Conservation (phyloP, 495 filamentous ascomycete species). For the Penicillium diatomitis region DNA sequence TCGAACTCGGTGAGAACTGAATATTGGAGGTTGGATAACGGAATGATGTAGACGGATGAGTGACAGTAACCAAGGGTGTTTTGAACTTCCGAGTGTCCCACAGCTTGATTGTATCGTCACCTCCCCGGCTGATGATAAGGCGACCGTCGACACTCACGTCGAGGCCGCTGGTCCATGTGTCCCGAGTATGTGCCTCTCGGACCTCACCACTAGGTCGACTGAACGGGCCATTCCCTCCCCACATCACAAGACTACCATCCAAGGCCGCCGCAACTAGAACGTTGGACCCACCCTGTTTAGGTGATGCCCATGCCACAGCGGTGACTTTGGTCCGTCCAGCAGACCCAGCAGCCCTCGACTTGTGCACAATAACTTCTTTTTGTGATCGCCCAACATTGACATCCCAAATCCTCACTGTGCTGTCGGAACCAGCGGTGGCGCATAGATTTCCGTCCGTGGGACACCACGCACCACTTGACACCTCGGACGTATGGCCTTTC, state of each 20-base stretch:
- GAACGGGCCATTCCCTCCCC: conserved; percentile 79
- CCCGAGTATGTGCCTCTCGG: conserved; percentile 66
- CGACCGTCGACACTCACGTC: conserved; percentile 87
- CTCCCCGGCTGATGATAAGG: conserved; percentile 79
- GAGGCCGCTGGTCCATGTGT: conserved; percentile 91
- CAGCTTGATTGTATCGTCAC: conserved; percentile 78
- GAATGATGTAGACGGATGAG: conserved; percentile 71
- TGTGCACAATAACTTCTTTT: conserved; percentile 89
- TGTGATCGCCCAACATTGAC: conserved; percentile 78
- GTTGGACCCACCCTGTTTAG: conserved; percentile 64
- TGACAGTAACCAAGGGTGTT: conserved; percentile 66
- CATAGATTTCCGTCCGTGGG: conserved; percentile 73
- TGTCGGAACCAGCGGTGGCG: conserved; percentile 86
- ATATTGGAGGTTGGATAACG: conserved; percentile 81
- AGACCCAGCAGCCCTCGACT: conserved; percentile 74
- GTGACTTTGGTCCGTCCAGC: conserved; percentile 93
- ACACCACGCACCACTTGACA: conserved; percentile 80
- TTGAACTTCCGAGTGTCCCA: conserved; percentile 99
- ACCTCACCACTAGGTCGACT: conserved; percentile 81
- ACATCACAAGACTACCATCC: conserved; percentile 90
- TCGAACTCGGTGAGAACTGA: conserved; percentile 72
- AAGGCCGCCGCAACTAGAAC: conserved; percentile 80
- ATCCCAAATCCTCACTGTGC: conserved; percentile 94
- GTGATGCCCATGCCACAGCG: conserved; percentile 77
- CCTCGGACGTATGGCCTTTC: conserved; percentile 88